Base-by-base conservation (phyloP, 805 yeast genomes). In the Wickerhamomyces mucosus region DNA sequence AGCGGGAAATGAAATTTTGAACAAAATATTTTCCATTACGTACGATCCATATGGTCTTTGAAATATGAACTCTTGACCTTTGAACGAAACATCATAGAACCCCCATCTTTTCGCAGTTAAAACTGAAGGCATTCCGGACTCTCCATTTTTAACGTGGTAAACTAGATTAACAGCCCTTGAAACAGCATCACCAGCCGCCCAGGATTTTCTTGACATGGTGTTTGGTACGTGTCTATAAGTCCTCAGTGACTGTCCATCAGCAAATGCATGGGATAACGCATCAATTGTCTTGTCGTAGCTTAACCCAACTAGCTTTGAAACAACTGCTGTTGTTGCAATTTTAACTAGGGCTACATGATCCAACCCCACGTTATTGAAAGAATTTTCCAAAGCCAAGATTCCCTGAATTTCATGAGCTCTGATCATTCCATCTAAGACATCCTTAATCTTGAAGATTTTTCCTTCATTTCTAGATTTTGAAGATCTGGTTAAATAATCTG, bases 131-230 rank as follows among this genome's bases (percentile, higher is more conserved):
- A 73, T 63, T 15, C 76, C 78, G 17, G 65, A 53, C 43, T 65
- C 67, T 13, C 76, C 76, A 31, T 62, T 58, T 50, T 65, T 63
- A 18, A 71, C 76, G 34, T 67, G 56, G 35, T 65, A 63, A 5
- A 65, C 76, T 36, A 73, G 50, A 50, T 70, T 68, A 12, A 72
- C 78, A 14, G 78, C 79, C 38, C 78, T 59, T 12, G 73, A 59
- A 30, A 65, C 66, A 10, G 78, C 78, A 43, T 72, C 78, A 37
- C 78, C 79, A 11, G 79, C 79, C 18, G 79, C 79, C 79, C 79
- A 72, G 2, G 77, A 71, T 54, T 72, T 72, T 47, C 78, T 63
- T 7, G 75, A 65, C 55, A 72, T 71, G 31, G 78, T 73, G 53
- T 72, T 72, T 39, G 79, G 78, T 8, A 78, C 74, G 46, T 72